Evolutionary conservation across 1,284 basidiomycete species (phyloP).

Genomic region (Marasmius fiardii): DNA sequence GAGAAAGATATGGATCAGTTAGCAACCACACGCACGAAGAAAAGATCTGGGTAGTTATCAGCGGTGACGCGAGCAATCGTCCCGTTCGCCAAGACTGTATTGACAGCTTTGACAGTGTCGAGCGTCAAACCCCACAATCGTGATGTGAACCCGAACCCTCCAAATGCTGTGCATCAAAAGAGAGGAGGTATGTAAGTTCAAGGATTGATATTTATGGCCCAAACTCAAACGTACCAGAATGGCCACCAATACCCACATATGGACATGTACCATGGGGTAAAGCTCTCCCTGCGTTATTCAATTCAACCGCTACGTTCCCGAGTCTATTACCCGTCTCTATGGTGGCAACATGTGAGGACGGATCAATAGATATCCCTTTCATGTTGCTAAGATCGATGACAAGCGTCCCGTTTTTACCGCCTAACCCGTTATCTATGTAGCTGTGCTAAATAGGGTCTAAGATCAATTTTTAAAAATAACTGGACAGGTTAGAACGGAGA

Average conservation of each 20-base stretch:
- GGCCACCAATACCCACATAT: slow-evolving; percentile 26
- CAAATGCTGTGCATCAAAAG: slow-evolving; percentile 19
- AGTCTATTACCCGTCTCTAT: slow-evolving; percentile 23
- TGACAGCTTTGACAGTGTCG: slow-evolving; percentile 27
- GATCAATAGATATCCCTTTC: slow-evolving; percentile 17
- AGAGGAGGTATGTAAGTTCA: background rate
- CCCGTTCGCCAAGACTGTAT: slow-evolving; percentile 32
- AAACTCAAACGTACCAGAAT: slow-evolving; percentile 12
- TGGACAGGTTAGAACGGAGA: slow-evolving; percentile 5
- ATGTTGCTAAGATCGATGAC: slow-evolving; percentile 25
- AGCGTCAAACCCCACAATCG: slow-evolving; percentile 29
- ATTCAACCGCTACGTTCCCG: slow-evolving; percentile 23
- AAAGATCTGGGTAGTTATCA: slow-evolving; percentile 27
- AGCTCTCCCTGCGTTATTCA: slow-evolving; percentile 24
- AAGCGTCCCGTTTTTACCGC: slow-evolving; percentile 21
- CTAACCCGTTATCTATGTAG: slow-evolving; percentile 24
- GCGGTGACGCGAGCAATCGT: slow-evolving; percentile 25
- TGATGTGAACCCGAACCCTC: slow-evolving; percentile 27
- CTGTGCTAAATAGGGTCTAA: slow-evolving; percentile 9
- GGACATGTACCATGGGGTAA: slow-evolving; percentile 29
- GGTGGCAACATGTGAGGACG: slow-evolving; percentile 11
- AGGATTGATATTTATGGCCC: no score
- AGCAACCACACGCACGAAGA: slow-evolving; percentile 22
- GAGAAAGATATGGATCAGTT: background rate
- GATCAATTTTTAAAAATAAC: slow-evolving; percentile 19